phyloP scores from a whole-genome alignment of 768 basidiomycete genomes.

The Tulasnella calospora region DNA sequence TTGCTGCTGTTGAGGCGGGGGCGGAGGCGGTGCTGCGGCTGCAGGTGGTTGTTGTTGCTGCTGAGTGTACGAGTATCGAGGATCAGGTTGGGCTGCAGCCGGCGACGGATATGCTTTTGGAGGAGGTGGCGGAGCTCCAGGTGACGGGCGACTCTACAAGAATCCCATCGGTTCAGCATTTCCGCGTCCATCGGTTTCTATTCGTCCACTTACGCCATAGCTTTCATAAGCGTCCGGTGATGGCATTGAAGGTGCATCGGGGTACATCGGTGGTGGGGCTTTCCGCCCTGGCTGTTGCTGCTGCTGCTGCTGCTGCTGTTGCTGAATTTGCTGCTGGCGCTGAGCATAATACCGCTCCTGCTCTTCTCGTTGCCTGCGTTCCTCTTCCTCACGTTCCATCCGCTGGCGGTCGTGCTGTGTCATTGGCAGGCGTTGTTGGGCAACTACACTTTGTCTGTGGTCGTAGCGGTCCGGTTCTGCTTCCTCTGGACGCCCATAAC shows the following conservation, averaged over 20 bases:
- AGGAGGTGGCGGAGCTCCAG: slow-evolving; percentile 28
- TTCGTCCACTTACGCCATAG: slow-evolving; percentile 12
- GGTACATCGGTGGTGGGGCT: slow-evolving; percentile 23
- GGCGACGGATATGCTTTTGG: slow-evolving; percentile 30
- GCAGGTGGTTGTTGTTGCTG: slow-evolving; percentile 27
- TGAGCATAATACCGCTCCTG: slow-evolving; percentile 18
- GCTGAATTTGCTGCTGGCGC: slow-evolving; percentile 23
- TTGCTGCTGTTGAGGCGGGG: slow-evolving; percentile 33
- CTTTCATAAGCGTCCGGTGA: slow-evolving; percentile 11
- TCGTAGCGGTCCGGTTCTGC: not conserved
- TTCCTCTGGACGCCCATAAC: not conserved
- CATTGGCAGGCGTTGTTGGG: slow-evolving; percentile 22
- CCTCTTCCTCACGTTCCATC: slow-evolving; percentile 12
- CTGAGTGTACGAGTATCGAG: slow-evolving; percentile 23
- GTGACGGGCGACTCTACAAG: not conserved
- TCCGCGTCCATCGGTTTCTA: not conserved
- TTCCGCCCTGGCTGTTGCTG: slow-evolving; percentile 35
- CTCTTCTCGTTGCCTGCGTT: slow-evolving; percentile 19
- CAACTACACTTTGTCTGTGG: no score
- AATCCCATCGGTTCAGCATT: not conserved
- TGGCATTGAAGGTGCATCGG: slow-evolving; percentile 17
- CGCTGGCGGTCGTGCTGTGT: slow-evolving; percentile 13
- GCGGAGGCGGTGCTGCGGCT: slow-evolving; percentile 31
- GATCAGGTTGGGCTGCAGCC: slow-evolving; percentile 30
- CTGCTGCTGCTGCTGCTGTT: slow-evolving; percentile 28